phyloP scores from a whole-genome alignment of 345 rosid species.

The Pseudoturritis turrita region DNA sequence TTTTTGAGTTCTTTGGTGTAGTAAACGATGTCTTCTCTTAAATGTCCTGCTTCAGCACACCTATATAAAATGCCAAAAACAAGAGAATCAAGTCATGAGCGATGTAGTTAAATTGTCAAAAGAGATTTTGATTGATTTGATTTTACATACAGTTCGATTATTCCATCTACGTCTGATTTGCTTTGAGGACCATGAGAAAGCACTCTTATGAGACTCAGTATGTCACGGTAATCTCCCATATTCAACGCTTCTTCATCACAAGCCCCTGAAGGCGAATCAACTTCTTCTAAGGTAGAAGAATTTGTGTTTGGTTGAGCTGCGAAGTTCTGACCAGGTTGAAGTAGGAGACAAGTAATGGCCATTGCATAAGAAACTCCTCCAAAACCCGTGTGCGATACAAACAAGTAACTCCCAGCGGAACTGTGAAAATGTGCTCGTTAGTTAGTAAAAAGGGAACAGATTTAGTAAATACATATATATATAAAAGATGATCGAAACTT shows the following conservation, averaged over 20 bases:
- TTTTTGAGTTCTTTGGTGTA: conserved; percentile 62
- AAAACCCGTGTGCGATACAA: conserved; percentile 84
- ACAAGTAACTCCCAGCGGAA: conserved; percentile 73
- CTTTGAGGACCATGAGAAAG: conserved; percentile 85
- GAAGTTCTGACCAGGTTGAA: conserved; percentile 51
- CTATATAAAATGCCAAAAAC: conserved; percentile 41
- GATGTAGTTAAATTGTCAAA: background rate
- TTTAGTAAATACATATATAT: background rate
- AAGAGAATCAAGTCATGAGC: conserved; percentile 8
- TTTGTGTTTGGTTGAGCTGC: conserved; percentile 18
- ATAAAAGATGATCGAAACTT: conserved; percentile 38
- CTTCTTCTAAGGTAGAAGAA: conserved; percentile 32
- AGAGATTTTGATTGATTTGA: background rate
- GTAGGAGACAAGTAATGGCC: conserved; percentile 77
- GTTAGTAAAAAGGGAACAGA: background rate
- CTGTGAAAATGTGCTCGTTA: conserved; percentile 29
- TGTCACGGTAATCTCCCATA: conserved; percentile 97
- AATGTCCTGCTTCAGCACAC: conserved; percentile 93
- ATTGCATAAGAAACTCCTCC: conserved; percentile 92
- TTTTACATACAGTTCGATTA: conserved; percentile 55
- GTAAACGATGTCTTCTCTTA: conserved; percentile 69
- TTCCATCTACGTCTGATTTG: conserved; percentile 77
- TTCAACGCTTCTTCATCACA: conserved; percentile 71
- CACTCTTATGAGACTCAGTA: conserved; percentile 91
- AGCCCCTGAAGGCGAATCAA: conserved; percentile 36